These are phyloP conservation scores for Dimargaris verticillata DNA, from an alignment of 192 early-diverging fungal genomes.

Conservation along the genomic window DNA sequence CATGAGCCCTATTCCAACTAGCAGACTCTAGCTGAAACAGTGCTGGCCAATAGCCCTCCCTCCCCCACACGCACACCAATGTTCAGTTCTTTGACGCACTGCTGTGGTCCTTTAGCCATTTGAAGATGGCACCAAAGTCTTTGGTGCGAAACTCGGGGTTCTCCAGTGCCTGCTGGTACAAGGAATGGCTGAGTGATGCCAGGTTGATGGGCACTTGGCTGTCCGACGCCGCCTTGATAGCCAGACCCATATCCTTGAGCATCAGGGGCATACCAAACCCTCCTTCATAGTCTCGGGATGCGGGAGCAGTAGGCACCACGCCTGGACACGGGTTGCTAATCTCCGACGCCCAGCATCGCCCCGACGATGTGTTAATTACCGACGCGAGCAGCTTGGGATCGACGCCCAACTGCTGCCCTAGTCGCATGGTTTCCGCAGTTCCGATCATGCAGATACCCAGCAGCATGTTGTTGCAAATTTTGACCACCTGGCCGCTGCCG, in stretches of 20 bases:
- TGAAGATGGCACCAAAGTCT: slow-evolving; percentile 13
- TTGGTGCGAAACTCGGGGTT: slow-evolving; percentile 7
- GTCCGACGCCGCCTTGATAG: slow-evolving; percentile 71
- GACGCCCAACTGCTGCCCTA: slow-evolving; percentile 75
- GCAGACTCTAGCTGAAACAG: too few relatives aligned
- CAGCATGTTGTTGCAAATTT: slow-evolving; percentile 96
- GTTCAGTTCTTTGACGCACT: too few relatives aligned
- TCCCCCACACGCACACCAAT: too few relatives aligned
- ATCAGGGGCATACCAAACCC: slow-evolving; percentile 82
- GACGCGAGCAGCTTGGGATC: slow-evolving; percentile 65
- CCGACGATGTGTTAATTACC: slow-evolving; percentile 80
- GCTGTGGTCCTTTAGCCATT: slow-evolving; percentile 24
- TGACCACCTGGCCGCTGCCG: slow-evolving; percentile 81
- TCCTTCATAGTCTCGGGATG: slow-evolving; percentile 62
- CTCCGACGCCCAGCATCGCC: slow-evolving; percentile 86
- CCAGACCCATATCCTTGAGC: slow-evolving; percentile 87
- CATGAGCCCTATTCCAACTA: too few relatives aligned
- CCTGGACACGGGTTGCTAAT: slow-evolving; percentile 82
- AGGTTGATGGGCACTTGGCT: slow-evolving; percentile 35
- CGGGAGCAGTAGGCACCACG: slow-evolving; percentile 59
- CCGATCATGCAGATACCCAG: slow-evolving; percentile 90
- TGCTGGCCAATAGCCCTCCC: too few relatives aligned
- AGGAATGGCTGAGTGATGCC: slow-evolving; percentile 45
- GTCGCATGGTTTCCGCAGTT: slow-evolving; percentile 78
- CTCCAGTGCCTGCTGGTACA: slow-evolving; percentile 35